Evolutionary conservation across 2,329 filamentous ascomycete genomes (phyloP).

Genomic region (Calonectria honghensis): DNA sequence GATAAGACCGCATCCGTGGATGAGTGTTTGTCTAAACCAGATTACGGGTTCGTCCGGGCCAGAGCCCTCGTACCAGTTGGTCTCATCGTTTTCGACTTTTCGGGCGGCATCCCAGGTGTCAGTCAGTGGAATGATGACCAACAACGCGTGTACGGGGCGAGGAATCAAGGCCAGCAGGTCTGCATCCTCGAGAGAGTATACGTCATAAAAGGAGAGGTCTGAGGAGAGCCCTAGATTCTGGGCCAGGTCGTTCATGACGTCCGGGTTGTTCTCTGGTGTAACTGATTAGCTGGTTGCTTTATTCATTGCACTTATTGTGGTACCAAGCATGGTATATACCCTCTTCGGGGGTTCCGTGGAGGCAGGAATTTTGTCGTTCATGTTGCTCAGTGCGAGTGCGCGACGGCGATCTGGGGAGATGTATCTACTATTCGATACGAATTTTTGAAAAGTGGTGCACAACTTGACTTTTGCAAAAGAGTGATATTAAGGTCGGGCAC

Average conservation of each 20-base stretch:
- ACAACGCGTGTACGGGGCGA: slow-evolving; percentile 85
- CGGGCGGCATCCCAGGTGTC: slow-evolving; percentile 78
- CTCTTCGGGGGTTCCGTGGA: neutral
- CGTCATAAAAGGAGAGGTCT: slow-evolving; percentile 84
- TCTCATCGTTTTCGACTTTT: slow-evolving; percentile 10
- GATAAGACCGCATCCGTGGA: slow-evolving; percentile 83
- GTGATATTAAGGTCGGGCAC: too few species aligned
- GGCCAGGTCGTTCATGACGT: slow-evolving; percentile 85
- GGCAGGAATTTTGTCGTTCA: neutral
- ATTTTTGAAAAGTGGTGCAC: neutral
- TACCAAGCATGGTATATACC: slow-evolving; percentile 26
- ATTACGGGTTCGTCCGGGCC: slow-evolving; percentile 64
- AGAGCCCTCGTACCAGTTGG: slow-evolving; percentile 22
- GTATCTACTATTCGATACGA: neutral
- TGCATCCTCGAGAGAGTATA: slow-evolving; percentile 88
- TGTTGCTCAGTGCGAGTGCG: neutral
- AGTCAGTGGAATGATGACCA: slow-evolving; percentile 89
- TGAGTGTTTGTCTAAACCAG: slow-evolving; percentile 85
- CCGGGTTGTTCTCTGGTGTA: slow-evolving; percentile 75
- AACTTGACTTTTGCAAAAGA: neutral
- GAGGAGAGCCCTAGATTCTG: slow-evolving; percentile 84
- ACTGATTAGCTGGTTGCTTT: neutral
- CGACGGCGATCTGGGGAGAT: neutral
- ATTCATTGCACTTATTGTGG: neutral
- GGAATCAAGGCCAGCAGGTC: slow-evolving; percentile 88